phyloP scores from a whole-genome alignment of 345 rosid species.

The Hypericum androsaemum region DNA sequence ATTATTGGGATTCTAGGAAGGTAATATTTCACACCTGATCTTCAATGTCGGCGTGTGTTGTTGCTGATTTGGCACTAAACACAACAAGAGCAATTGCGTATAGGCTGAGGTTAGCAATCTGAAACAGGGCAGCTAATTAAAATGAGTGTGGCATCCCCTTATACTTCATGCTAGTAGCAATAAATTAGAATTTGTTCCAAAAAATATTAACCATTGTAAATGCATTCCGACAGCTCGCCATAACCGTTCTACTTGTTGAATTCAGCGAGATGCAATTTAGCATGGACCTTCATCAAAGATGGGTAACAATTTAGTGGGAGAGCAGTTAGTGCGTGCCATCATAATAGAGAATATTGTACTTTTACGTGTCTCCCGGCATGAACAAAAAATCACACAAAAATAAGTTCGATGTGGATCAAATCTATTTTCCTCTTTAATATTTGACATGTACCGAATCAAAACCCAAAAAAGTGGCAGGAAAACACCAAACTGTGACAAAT shows the following conservation, averaged over 20 bases:
- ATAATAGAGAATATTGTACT: no score
- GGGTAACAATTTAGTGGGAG: background rate
- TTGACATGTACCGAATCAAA: no score
- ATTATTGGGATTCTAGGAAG: no score
- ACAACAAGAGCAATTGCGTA: conserved; percentile 71
- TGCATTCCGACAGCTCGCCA: conserved; percentile 92
- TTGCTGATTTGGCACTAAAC: conserved; percentile 37
- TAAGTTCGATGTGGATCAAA: no score
- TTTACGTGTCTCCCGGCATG: no score
- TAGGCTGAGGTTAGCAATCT: conserved; percentile 91
- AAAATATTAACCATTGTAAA: conserved; percentile 72
- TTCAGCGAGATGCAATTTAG: conserved; percentile 80
- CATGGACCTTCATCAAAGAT: conserved; percentile 61
- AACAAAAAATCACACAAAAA: no score
- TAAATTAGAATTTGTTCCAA: conserved; percentile 9
- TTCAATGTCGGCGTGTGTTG: conserved; percentile 52
- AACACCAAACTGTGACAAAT: no score
- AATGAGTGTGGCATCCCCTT: conserved; percentile 7
- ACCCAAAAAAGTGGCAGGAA: no score
- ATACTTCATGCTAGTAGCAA: conserved; percentile 1
- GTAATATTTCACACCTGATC: conserved; percentile 44
- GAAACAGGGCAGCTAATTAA: conserved; percentile 3
- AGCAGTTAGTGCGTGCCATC: no score
- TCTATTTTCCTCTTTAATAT: no score
- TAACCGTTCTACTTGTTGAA: conserved; percentile 76